Conservation (phyloP, 768 basidiomycete species). For the Ephemerocybe angulata region DNA sequence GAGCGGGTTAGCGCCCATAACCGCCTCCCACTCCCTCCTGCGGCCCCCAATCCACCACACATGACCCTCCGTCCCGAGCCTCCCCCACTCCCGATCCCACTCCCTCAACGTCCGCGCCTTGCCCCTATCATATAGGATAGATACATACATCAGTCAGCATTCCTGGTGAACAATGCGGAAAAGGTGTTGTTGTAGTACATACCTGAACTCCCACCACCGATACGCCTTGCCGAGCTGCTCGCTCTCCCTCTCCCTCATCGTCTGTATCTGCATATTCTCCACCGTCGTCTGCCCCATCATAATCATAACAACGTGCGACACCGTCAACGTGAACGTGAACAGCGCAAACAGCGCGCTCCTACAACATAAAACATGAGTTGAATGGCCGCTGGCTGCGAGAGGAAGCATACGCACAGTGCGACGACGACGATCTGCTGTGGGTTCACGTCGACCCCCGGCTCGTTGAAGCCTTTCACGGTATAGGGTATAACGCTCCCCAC, state of each 20-base stretch:
- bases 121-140: conserved; percentile 33
- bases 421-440: conserved; percentile 69
- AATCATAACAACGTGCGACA: conserved; percentile 61
- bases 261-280: conserved; percentile 59
- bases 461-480: conserved; percentile 34
- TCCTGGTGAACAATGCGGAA: background rate
- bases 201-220: conserved; percentile 55
- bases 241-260: conserved; percentile 64
- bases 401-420: conserved; percentile 55
- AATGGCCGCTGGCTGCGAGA: no score
- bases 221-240: conserved; percentile 46
- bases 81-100: conserved; percentile 85
- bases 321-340: conserved; percentile 58
- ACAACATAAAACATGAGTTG: background rate
- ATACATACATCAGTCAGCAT: background rate
- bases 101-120: conserved; percentile 40
- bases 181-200: conserved; percentile 16
- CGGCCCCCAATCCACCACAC: conserved; percentile 79
- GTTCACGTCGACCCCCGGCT: conserved; percentile 38
- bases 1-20: conserved; percentile 68
- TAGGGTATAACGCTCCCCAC: conserved; percentile 58
- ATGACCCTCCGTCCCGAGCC: conserved; percentile 69
- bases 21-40: conserved; percentile 67
- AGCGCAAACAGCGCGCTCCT: conserved; percentile 70
- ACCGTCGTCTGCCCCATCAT: conserved; percentile 71